Conservation (phyloP, 192 early-diverging fungal species). For the Coemansia biformis region DNA sequence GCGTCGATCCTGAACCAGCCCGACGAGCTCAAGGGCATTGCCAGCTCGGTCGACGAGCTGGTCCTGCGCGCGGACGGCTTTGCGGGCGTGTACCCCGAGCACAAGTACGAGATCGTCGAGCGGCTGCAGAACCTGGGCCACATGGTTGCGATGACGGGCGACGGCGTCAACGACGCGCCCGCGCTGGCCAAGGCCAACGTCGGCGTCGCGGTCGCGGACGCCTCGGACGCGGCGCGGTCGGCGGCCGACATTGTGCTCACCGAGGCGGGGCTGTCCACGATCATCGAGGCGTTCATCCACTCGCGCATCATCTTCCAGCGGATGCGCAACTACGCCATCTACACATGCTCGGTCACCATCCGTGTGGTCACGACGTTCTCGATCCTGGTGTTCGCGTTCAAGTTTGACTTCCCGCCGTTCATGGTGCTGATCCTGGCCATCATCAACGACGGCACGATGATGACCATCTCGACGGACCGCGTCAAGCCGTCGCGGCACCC, state of each 20-base stretch:
- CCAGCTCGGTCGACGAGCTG: slow-evolving; percentile 78
- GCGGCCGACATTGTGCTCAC: slow-evolving; percentile 75
- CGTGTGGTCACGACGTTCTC: slow-evolving; percentile 70
- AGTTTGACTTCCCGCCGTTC: slow-evolving; percentile 78
- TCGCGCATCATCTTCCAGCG: slow-evolving; percentile 95
- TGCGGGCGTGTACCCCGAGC: slow-evolving; percentile 97
- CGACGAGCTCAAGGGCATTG: slow-evolving; percentile 62
- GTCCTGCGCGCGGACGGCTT: slow-evolving; percentile 90
- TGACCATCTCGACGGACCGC: slow-evolving; percentile 87
- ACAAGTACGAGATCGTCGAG: slow-evolving; percentile 96
- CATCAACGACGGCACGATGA: slow-evolving; percentile 87
- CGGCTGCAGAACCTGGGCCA: slow-evolving; percentile 81
- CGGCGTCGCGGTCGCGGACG: slow-evolving; percentile 92
- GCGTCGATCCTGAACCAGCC: slow-evolving; percentile 78
- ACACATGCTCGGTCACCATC: slow-evolving; percentile 86
- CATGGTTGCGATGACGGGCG: slow-evolving; percentile 92
- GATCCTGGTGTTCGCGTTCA: slow-evolving; percentile 68
- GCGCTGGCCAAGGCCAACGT: slow-evolving; percentile 97
- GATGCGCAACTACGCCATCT: slow-evolving; percentile 88
- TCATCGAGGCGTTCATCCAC: slow-evolving; percentile 87
- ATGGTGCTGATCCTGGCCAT: slow-evolving; percentile 85
- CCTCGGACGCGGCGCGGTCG: slow-evolving; percentile 92
- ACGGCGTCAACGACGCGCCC: slow-evolving; percentile 97
- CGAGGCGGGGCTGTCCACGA: slow-evolving; percentile 74
- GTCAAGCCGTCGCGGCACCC: slow-evolving; percentile 74